A percentile compares a stretch with the other conserved stretches of the same genome.
Conservation (phyloP, 129 eudicot genomes). For the Calendula officinalis region DNA sequence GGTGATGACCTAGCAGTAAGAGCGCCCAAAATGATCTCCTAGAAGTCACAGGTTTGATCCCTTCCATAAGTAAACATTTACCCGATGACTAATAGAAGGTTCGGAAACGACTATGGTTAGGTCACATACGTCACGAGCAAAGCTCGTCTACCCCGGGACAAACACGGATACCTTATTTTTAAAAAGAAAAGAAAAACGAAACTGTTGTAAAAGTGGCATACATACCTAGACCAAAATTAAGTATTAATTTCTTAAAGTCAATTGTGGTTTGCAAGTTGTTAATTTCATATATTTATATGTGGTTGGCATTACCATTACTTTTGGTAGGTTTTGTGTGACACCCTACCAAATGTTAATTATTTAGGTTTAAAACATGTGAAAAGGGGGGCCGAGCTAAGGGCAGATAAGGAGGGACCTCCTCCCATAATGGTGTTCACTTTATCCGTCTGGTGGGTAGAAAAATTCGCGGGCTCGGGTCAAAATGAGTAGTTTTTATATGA, state of each 20-base stretch:
- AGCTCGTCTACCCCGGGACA: too few relatives aligned
- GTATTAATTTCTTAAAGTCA: slow-evolving; percentile 6
- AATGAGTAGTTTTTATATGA: neutral
- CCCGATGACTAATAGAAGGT: too few relatives aligned
- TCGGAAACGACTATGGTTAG: too few relatives aligned
- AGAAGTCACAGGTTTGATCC: too few relatives aligned
- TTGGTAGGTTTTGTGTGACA: slow-evolving; percentile 19
- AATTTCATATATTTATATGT: neutral
- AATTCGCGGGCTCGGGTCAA: neutral
- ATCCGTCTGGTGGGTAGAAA: neutral
- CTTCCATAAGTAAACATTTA: too few relatives aligned
- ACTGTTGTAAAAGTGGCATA: neutral
- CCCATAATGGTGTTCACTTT: neutral
- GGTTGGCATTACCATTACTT: slow-evolving; percentile 3
- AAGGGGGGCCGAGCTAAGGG: neutral
- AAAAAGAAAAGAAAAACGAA: too few relatives aligned
- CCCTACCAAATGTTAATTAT: neutral
- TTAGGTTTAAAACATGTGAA: slow-evolving; percentile 11
- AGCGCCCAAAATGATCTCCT: too few relatives aligned
- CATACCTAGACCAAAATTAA: neutral
- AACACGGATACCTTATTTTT: too few relatives aligned
- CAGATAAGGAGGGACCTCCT: slow-evolving; percentile 8
- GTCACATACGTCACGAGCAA: too few relatives aligned
- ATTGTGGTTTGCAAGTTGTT: slow-evolving; percentile 10
- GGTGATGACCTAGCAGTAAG: too few relatives aligned